phyloP scores from a whole-genome alignment of 257 asterid genomes.

The Vinca minor region DNA sequence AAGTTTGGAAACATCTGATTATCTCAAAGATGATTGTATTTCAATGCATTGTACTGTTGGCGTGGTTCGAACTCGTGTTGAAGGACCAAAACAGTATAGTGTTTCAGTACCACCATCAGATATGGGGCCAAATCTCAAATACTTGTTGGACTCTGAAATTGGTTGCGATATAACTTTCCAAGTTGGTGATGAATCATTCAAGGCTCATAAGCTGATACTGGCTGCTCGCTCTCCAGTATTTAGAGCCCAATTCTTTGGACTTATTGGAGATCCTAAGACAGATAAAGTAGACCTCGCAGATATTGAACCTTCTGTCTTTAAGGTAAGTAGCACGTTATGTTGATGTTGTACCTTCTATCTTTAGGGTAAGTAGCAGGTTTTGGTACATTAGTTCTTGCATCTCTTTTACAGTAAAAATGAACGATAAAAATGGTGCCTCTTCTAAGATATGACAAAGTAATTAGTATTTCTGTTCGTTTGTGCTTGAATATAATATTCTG shows the following conservation, averaged over 20 bases:
- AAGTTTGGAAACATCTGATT: constrained; percentile 71
- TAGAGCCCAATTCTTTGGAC: constrained; percentile 86
- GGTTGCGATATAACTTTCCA: constrained; percentile 65
- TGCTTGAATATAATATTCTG: not conserved
- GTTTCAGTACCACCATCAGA: constrained; percentile 69
- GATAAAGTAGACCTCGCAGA: constrained; percentile 59
- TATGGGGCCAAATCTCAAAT: constrained; percentile 69
- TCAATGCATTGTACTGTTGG: constrained; percentile 89
- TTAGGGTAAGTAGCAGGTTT: no score
- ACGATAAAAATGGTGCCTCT: not conserved
- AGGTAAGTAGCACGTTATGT: constrained; percentile 31
- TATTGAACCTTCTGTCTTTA: constrained; percentile 76
- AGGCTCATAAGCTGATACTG: constrained; percentile 81
- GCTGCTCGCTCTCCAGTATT: constrained; percentile 97
- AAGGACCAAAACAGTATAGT: constrained; percentile 55
- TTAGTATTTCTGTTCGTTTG: not conserved
- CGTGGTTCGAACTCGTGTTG: constrained; percentile 85
- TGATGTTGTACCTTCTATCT: constrained; percentile 3
- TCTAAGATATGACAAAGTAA: not conserved
- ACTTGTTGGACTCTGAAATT: constrained; percentile 56
- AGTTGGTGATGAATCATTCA: constrained; percentile 70
- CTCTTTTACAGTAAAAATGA: not conserved
- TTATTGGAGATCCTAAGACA: constrained; percentile 59
- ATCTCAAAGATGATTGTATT: constrained; percentile 79
- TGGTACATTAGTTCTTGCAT: no score